Percentiles rank a stretch among this genome's conserved stretches.
phyloP scores from a whole-genome alignment of 139 green algal genomes.

The Trebouxia sp. region DNA sequence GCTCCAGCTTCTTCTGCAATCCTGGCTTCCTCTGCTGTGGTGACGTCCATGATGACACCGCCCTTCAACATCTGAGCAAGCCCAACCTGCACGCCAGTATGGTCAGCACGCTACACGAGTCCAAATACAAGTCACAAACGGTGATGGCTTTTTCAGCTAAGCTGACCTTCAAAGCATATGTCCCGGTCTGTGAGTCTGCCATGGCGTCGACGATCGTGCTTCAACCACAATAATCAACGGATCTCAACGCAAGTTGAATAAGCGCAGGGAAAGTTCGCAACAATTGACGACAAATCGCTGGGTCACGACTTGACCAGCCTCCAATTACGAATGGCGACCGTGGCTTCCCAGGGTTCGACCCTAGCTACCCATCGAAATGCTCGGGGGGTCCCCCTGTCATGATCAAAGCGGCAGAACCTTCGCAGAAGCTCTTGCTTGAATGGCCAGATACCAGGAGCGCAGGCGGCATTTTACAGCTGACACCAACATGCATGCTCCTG shows the following conservation, averaged over 20 bases:
- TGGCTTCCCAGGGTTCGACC: conserved; percentile 8
- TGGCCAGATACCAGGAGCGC: too few species aligned
- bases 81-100: conserved; percentile 77
- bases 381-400: too few species aligned
- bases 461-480: too few species aligned
- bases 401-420: too few species aligned
- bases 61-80: conserved; percentile 99
- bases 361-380: conserved; percentile 11
- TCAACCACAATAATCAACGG: too few species aligned
- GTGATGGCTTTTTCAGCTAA: background rate
- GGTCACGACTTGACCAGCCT: conserved; percentile 2
- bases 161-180: conserved; percentile 15
- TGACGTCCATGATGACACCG: conserved; percentile 99
- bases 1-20: conserved; percentile 99
- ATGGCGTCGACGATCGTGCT: background rate
- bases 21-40: conserved; percentile 94
- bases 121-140: background rate
- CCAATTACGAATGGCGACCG: conserved; percentile 10
- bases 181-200: conserved; percentile 20
- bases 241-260: too few species aligned
- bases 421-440: too few species aligned
- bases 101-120: background rate
- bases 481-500: too few species aligned
- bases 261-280: too few species aligned
- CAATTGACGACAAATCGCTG: too few species aligned